phyloP scores from a whole-genome alignment of 495 filamentous ascomycete species.

The Trichoderma asperelloides region DNA sequence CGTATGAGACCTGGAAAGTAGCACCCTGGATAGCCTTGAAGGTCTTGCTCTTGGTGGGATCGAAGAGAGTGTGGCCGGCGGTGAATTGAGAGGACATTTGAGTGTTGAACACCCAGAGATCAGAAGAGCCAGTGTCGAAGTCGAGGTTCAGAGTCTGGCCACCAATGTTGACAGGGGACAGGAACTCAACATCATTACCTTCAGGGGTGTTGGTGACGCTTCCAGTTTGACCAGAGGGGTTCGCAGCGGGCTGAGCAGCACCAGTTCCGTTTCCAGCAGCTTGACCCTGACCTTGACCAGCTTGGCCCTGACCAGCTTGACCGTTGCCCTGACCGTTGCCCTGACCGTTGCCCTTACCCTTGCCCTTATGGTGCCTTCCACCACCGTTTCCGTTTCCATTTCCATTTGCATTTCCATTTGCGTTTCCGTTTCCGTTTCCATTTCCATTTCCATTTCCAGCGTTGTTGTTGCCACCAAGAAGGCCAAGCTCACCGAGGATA shows the following conservation, averaged over 20 bases:
- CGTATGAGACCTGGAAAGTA: slow-evolving; percentile 38
- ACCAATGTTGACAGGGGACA: slow-evolving; percentile 62
- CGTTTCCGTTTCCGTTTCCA: background rate
- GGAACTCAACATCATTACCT: slow-evolving; percentile 52
- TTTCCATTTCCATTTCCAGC: background rate
- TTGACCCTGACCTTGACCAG: slow-evolving; percentile 19
- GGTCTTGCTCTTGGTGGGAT: slow-evolving; percentile 36
- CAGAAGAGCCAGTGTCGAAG: slow-evolving; percentile 68
- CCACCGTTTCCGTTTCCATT: background rate
- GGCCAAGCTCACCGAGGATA: background rate
- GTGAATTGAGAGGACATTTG: slow-evolving; percentile 17
- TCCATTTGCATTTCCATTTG: background rate
- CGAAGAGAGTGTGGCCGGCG: slow-evolving; percentile 52
- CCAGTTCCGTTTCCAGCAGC: background rate
- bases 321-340: slow-evolving; percentile 14
- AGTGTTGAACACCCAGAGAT: slow-evolving; percentile 53
- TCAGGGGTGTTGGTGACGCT: slow-evolving; percentile 45
- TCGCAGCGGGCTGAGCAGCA: slow-evolving; percentile 40
- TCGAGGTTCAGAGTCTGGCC: slow-evolving; percentile 55
- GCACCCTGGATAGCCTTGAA: slow-evolving; percentile 29
- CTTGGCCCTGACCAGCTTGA: slow-evolving; percentile 14
- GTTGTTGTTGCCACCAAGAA: background rate
- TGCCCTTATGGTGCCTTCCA: background rate
- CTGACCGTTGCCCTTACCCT: slow-evolving; percentile 19
- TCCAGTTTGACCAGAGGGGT: slow-evolving; percentile 34